Percentiles rank a stretch among this genome's conserved stretches.
Conservation (phyloP, 169 alveolate genomes). For the Perkinsus olseni region DNA sequence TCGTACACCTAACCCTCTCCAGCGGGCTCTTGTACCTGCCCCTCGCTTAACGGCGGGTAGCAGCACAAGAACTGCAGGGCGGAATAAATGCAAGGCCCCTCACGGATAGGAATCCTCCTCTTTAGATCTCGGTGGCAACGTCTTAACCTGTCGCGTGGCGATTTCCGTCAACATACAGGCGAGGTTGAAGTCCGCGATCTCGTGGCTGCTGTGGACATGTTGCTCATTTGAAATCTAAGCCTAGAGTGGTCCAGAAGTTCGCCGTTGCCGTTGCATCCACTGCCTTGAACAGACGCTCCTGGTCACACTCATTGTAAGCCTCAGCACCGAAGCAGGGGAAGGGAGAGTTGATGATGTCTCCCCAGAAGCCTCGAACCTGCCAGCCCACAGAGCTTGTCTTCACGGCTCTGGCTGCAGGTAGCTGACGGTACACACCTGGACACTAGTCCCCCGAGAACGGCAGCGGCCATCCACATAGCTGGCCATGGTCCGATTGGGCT, state of each 20-base stretch:
- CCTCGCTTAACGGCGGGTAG: not conserved
- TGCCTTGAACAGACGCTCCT: constrained; percentile 1
- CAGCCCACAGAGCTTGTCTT: constrained; percentile 37
- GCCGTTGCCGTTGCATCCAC: not conserved
- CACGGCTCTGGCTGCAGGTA: not conserved
- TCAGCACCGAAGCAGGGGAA: constrained; percentile 50
- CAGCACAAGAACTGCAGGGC: not conserved
- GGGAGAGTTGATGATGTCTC: constrained; percentile 67
- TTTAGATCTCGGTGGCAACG: not conserved
- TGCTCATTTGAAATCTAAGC: not conserved
- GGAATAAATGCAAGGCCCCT: not conserved
- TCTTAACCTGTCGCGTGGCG: not conserved
- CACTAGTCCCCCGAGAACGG: not conserved
- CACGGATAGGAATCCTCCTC: not conserved
- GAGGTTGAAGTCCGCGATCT: constrained; percentile 11
- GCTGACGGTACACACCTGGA: not conserved
- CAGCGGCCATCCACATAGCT: constrained; percentile 35
- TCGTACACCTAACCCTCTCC: not conserved
- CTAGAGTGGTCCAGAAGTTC: not conserved
- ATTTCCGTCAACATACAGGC: not conserved
- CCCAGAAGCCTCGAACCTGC: constrained; percentile 76
- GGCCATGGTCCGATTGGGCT: constrained; percentile 69
- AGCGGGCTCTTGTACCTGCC: not conserved
- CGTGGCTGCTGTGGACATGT: constrained; percentile 10
- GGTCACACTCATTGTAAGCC: not conserved